A percentile compares a stretch with the other conserved stretches of the same genome.
phyloP scores from a whole-genome alignment of 257 asterid species.

The Ballota nigra region DNA sequence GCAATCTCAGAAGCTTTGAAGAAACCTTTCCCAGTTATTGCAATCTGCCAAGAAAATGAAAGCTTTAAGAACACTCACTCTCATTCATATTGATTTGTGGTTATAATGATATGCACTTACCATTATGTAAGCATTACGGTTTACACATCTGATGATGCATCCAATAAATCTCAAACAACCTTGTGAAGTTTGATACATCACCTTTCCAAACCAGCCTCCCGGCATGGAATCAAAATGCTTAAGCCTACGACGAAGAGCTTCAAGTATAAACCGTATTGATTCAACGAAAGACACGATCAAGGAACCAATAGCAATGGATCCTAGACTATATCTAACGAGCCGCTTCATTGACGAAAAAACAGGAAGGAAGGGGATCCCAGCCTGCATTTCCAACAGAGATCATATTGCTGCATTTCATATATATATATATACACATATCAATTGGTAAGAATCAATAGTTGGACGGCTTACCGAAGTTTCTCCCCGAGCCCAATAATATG shows the following conservation, averaged over 20 bases:
- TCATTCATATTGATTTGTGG: background rate
- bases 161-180: slow-evolving; percentile 64
- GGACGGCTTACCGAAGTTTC: slow-evolving; percentile 63
- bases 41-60: slow-evolving; percentile 58
- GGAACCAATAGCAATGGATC: slow-evolving; percentile 94
- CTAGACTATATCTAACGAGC: slow-evolving; percentile 75
- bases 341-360: slow-evolving; percentile 96
- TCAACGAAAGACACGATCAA: slow-evolving; percentile 66
- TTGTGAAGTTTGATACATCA: slow-evolving; percentile 52
- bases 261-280: slow-evolving; percentile 84
- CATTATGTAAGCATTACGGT: slow-evolving; percentile 94
- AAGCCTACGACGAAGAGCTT: slow-evolving; percentile 88
- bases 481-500: slow-evolving; percentile 94
- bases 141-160: slow-evolving; percentile 78
- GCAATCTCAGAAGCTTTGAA: slow-evolving; percentile 90
- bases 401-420: background rate
- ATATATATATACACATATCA: too few species aligned
- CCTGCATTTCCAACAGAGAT: slow-evolving; percentile 40
- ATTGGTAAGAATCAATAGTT: background rate
- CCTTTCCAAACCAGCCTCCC: slow-evolving; percentile 63
- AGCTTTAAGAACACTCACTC: background rate
- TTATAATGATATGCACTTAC: slow-evolving; percentile 37
- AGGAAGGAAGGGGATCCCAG: slow-evolving; percentile 82
- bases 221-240: slow-evolving; percentile 60
- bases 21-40: slow-evolving; percentile 93